Evolutionary conservation across 1,284 basidiomycete genomes (phyloP).

Genomic region (Afroboletus lepidellus): DNA sequence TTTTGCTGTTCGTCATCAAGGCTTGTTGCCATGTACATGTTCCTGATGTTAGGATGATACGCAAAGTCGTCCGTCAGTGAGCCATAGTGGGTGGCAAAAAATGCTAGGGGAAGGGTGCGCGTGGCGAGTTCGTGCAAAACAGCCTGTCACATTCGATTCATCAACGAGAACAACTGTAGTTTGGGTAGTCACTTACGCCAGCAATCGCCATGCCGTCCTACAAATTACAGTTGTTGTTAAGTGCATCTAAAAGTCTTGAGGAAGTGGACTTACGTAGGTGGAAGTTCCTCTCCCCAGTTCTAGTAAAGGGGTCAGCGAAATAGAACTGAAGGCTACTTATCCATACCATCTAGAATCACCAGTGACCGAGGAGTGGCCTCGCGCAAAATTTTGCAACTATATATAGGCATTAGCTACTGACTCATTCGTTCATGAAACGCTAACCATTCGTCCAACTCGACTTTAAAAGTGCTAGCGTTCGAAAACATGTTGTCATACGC

Average conservation of each 20-base stretch:
- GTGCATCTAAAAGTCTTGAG: slow-evolving; percentile 20
- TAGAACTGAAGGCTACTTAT: not conserved
- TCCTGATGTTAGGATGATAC: slow-evolving; percentile 90
- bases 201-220: slow-evolving; percentile 97
- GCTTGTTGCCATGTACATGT: slow-evolving; percentile 92
- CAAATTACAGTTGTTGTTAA: slow-evolving; percentile 9
- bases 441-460: slow-evolving; percentile 93
- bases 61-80: slow-evolving; percentile 84
- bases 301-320: slow-evolving; percentile 32
- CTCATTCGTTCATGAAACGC: slow-evolving; percentile 3
- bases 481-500: slow-evolving; percentile 98
- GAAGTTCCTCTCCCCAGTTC: slow-evolving; percentile 89
- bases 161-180: slow-evolving; percentile 5
- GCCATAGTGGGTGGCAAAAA: slow-evolving; percentile 88
- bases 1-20: slow-evolving; percentile 88
- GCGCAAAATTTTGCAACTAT: slow-evolving; percentile 85
- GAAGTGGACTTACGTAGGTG: slow-evolving; percentile 61
- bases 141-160: slow-evolving; percentile 47
- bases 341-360: slow-evolving; percentile 90
- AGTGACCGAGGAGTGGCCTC: slow-evolving; percentile 90
- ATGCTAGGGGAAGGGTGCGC: slow-evolving; percentile 81
- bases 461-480: slow-evolving; percentile 93
- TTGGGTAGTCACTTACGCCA: slow-evolving; percentile 49
- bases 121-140: slow-evolving; percentile 91
- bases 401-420: slow-evolving; percentile 3